Conservation (phyloP, 164 flowering plant genomes). For the Vitis vinifera region DNA sequence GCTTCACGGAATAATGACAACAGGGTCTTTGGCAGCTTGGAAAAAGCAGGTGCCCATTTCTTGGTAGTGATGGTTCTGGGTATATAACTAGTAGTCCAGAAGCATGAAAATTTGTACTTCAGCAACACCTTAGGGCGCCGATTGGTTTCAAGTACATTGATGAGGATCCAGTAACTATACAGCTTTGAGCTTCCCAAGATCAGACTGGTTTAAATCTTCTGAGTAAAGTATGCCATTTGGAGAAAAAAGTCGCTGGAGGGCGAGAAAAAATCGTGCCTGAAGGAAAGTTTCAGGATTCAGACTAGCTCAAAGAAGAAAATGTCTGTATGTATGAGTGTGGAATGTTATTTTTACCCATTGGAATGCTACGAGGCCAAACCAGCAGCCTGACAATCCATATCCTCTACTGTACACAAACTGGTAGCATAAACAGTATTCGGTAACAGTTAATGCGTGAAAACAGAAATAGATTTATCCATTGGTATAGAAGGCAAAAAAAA, state of each 20-base stretch:
- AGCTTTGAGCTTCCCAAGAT: constrained; percentile 39
- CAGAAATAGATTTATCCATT: not conserved
- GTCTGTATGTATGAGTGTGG: not conserved
- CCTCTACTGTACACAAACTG: constrained; percentile 46
- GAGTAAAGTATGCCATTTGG: constrained; percentile 52
- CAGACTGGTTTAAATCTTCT: constrained; percentile 25
- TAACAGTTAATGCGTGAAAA: not conserved
- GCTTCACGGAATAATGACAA: no score
- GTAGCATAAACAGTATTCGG: not conserved
- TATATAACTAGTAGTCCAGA: no score
- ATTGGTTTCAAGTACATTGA: no score
- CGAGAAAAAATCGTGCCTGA: constrained; percentile 36
- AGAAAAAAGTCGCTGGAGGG: constrained; percentile 57
- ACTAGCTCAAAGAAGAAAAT: not conserved
- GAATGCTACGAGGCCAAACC: constrained; percentile 53
- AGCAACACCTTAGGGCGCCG: no score
- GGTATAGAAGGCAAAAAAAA: not conserved
- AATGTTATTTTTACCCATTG: constrained; percentile 45
- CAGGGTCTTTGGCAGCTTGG: no score
- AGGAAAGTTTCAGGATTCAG: not conserved
- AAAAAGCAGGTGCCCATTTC: no score
- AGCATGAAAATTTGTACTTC: no score
- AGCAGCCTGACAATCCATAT: constrained; percentile 59
- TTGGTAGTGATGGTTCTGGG: no score
- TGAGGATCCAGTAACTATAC: constrained; percentile 19